Evolutionary conservation across 345 rosid genomes (phyloP).

Genomic region (Camelina neglecta): DNA sequence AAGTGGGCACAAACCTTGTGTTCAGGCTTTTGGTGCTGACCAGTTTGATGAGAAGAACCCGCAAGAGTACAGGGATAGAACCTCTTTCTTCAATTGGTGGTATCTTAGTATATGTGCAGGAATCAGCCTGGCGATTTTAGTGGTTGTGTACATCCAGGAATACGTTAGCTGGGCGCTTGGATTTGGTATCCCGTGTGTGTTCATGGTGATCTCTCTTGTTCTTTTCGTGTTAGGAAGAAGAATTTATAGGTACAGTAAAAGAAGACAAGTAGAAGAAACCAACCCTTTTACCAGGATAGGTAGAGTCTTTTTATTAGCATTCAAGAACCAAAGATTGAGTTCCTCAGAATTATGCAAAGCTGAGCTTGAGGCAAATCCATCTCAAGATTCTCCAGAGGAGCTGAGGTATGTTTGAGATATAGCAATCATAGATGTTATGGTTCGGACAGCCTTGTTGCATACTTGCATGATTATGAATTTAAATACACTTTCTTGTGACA

Average conservation of each 20-base stretch:
- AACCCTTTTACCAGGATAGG: constrained; percentile 66
- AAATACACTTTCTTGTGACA: constrained; percentile 17
- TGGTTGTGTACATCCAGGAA: constrained; percentile 68
- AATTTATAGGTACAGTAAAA: constrained; percentile 55
- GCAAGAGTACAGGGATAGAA: constrained; percentile 51
- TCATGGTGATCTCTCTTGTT: constrained; percentile 58
- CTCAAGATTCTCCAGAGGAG: constrained; percentile 38
- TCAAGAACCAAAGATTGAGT: constrained; percentile 50
- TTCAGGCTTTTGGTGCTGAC: constrained; percentile 89
- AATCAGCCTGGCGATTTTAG: constrained; percentile 41
- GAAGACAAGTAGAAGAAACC: constrained; percentile 48
- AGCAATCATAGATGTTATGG: background rate
- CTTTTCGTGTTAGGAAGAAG: constrained; percentile 60
- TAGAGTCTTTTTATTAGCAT: constrained; percentile 57
- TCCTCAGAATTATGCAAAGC: constrained; percentile 29
- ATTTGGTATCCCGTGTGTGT: constrained; percentile 64
- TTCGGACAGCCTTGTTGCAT: background rate
- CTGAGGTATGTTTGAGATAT: constrained; percentile 47
- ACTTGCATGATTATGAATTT: background rate
- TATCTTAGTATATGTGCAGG: constrained; percentile 62
- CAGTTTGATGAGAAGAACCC: constrained; percentile 68
- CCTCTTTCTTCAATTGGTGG: constrained; percentile 91
- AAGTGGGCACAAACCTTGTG: constrained; percentile 87
- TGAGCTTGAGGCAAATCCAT: constrained; percentile 10
- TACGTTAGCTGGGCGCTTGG: constrained; percentile 73